Conservation (phyloP, 2,329 filamentous ascomycete species). For the Trichoderma sp. region DNA sequence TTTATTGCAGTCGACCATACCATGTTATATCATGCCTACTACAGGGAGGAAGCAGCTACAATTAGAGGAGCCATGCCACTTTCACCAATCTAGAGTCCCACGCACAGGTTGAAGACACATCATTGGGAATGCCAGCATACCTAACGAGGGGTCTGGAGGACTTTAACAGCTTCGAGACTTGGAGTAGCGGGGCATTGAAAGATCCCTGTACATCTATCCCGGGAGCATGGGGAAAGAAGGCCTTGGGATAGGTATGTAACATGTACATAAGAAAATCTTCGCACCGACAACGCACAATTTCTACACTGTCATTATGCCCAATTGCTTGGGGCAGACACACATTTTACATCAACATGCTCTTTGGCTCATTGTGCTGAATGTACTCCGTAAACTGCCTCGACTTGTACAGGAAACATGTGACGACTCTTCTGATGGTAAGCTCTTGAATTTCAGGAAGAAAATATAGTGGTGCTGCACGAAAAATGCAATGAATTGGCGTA, state of each 20-base stretch:
- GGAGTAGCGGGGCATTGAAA: conserved; percentile 2
- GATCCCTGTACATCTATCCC: neutral
- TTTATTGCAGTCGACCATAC: neutral
- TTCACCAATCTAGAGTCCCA: neutral
- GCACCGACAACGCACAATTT: neutral
- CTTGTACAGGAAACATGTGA: neutral
- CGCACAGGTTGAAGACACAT: neutral
- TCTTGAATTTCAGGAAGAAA: neutral
- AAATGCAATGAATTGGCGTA: neutral
- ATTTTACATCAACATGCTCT: neutral
- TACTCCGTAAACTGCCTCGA: neutral
- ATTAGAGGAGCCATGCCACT: neutral
- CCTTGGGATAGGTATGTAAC: neutral
- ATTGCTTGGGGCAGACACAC: neutral
- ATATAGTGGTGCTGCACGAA: neutral
- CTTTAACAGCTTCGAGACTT: neutral
- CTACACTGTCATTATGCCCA: neutral
- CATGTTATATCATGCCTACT: neutral
- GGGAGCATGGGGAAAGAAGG: neutral
- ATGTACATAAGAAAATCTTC: neutral
- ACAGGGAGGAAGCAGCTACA: neutral
- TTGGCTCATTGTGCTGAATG: neutral
- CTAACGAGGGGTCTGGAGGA: neutral
- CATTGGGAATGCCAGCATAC: neutral
- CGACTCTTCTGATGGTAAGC: neutral